These are phyloP conservation scores for Persicaria maculosa DNA, from an alignment of 148 eudicot genomes.

Conservation along the genomic window DNA sequence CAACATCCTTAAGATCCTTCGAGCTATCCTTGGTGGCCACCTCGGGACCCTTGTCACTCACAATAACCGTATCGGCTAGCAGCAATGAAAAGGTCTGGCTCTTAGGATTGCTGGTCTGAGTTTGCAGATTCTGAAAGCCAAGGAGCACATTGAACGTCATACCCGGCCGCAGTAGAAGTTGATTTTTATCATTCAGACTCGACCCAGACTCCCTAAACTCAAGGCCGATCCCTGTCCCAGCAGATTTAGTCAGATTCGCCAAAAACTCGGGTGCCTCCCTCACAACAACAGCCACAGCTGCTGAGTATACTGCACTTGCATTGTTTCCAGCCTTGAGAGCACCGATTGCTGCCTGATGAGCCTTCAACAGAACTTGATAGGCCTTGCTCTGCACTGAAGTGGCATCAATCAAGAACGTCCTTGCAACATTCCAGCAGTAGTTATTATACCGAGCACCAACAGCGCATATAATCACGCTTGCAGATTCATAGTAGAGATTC, in stretches of 20 bases:
- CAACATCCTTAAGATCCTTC: slow-evolving; percentile 70
- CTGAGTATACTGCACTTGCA: slow-evolving; percentile 45
- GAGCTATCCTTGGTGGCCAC: slow-evolving; percentile 47
- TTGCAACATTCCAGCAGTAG: slow-evolving; percentile 78
- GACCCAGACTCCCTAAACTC: slow-evolving; percentile 88
- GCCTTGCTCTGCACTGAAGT: slow-evolving; percentile 63
- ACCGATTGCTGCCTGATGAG: slow-evolving; percentile 84
- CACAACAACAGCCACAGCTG: slow-evolving; percentile 66
- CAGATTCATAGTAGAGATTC: slow-evolving; percentile 58
- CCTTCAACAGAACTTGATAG: slow-evolving; percentile 67
- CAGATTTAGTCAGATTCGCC: slow-evolving; percentile 68
- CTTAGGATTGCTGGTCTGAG: slow-evolving; percentile 48
- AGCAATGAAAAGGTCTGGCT: slow-evolving; percentile 61
- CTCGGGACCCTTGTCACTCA: slow-evolving; percentile 43
- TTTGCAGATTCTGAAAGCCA: slow-evolving; percentile 76
- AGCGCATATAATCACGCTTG: slow-evolving; percentile 79
- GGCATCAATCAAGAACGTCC: slow-evolving; percentile 76
- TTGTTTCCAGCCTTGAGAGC: slow-evolving; percentile 64
- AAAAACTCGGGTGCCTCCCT: slow-evolving; percentile 74
- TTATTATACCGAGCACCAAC: slow-evolving; percentile 79
- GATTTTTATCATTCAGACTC: slow-evolving; percentile 65
- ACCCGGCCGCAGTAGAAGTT: slow-evolving; percentile 53
- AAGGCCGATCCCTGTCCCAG: slow-evolving; percentile 88
- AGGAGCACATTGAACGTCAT: slow-evolving; percentile 78
- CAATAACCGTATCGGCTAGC: slow-evolving; percentile 73